Evolutionary conservation across 2,329 filamentous ascomycete species (phyloP).

Genomic region (Ambrosiella cleistominuta): DNA sequence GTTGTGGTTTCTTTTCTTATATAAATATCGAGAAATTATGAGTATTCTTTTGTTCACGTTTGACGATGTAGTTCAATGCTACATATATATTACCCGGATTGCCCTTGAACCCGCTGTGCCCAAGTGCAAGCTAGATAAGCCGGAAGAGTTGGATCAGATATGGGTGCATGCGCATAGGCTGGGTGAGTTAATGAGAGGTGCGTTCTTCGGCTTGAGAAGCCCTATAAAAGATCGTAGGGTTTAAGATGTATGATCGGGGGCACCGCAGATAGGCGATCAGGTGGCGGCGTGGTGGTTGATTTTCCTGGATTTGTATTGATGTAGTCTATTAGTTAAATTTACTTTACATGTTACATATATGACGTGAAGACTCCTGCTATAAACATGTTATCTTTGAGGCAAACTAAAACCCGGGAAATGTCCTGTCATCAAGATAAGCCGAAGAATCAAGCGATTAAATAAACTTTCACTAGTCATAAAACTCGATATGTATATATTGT

Average conservation of each 20-base stretch:
- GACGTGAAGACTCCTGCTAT: no score
- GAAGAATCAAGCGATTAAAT: no score
- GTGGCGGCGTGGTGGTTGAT: background rate
- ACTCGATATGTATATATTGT: no score
- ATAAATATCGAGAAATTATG: background rate
- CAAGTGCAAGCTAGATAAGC: no score
- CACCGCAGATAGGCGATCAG: background rate
- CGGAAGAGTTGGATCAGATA: background rate
- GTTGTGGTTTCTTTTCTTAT: background rate
- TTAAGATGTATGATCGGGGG: background rate
- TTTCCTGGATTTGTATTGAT: background rate
- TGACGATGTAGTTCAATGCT: background rate
- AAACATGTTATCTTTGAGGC: no score
- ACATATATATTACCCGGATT: no score
- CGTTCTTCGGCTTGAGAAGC: background rate
- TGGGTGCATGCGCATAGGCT: background rate
- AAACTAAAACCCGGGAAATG: no score
- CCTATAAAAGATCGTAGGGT: background rate
- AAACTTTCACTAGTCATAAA: no score
- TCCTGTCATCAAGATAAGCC: no score
- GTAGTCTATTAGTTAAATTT: background rate
- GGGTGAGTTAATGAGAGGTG: background rate
- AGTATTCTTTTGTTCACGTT: background rate
- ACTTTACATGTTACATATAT: no score
- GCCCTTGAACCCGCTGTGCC: no score